Conservation (phyloP, 805 yeast species). For the fission yeast (Schizosaccharomyces pombe) region ASM294v3 CU329670.1:4096001-4096500, state of each 20-base stretch:
- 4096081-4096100: conserved; percentile 61
- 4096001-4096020: conserved; percentile 80
- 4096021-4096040: conserved; percentile 78
- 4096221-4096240: conserved; percentile 71
- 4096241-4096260: conserved; percentile 76
- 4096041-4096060: conserved; percentile 74
- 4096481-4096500: conserved; percentile 99
- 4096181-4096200: conserved; percentile 70
- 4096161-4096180: conserved; percentile 84
- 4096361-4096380: conserved; percentile 77
- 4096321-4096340: conserved; percentile 73
- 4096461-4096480: conserved; percentile 97
- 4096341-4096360: conserved; percentile 79
- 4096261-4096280: conserved; percentile 83
- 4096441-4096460: conserved; percentile 90
- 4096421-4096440: conserved; percentile 88
- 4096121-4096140: conserved; percentile 77
- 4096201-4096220: conserved; percentile 63
- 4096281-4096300: conserved; percentile 85
- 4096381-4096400: conserved; percentile 94
- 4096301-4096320: conserved; percentile 65
- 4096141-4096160: conserved; percentile 74
- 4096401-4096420: conserved; percentile 66
- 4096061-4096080: conserved; percentile 75
- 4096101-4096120: conserved; percentile 78